Conservation (phyloP, 2,329 filamentous ascomycete genomes). For the Monosporascus sp. region DNA sequence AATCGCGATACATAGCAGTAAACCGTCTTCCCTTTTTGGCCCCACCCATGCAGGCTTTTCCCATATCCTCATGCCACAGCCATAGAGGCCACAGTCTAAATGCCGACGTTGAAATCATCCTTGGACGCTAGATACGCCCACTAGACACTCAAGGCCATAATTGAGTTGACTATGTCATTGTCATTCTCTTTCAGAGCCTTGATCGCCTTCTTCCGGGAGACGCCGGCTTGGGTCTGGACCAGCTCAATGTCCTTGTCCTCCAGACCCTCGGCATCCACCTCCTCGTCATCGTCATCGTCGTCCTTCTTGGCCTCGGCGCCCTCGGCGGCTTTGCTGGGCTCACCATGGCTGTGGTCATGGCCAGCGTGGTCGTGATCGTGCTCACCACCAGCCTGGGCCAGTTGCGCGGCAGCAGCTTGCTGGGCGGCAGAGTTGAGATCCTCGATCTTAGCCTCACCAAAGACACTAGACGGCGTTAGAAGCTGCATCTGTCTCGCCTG, state of each 20-base stretch:
- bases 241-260: constrained; percentile 99
- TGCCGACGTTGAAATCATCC: constrained; percentile 2
- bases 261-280: constrained; percentile 89
- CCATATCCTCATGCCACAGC: constrained; percentile 15
- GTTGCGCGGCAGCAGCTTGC: constrained; percentile 91
- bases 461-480: constrained; percentile 61
- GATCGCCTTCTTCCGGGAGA: constrained; percentile 96
- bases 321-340: constrained; percentile 58
- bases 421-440: constrained; percentile 98
- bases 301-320: constrained; percentile 67
- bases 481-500: not conserved
- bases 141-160: constrained; percentile 94
- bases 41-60: constrained; percentile 12
- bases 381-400: constrained; percentile 68
- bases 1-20: constrained; percentile 18
- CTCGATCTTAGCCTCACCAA: constrained; percentile 99
- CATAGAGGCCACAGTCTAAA: constrained; percentile 3
- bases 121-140: not conserved
- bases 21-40: constrained; percentile 15
- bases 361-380: constrained; percentile 51
- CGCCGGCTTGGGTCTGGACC: constrained; percentile 95
- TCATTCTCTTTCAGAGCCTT: constrained; percentile 99
- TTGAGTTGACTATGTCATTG: constrained; percentile 99
- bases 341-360: constrained; percentile 69
- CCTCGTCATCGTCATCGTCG: constrained; percentile 85